Evolutionary conservation across 2,329 filamentous ascomycete genomes (phyloP).

Genomic region (Colletotrichum endophyticum): DNA sequence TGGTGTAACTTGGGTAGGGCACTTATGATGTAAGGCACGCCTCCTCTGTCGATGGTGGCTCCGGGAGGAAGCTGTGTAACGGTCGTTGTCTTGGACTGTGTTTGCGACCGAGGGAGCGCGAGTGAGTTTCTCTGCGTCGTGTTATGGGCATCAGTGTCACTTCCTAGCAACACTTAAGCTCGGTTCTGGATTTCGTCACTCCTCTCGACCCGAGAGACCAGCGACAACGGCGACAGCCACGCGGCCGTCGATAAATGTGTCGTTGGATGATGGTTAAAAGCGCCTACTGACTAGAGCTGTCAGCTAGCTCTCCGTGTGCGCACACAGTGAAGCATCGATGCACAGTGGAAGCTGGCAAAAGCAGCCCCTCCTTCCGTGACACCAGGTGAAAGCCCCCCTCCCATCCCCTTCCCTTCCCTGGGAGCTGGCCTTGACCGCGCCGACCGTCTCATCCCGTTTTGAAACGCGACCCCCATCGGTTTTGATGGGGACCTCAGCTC

Average conservation of each 20-base stretch:
- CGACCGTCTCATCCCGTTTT: slow-evolving; percentile 18
- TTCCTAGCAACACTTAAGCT: neutral
- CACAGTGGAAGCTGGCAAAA: neutral
- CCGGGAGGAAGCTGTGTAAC: neutral
- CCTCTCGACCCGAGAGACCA: neutral
- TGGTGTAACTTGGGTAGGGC: neutral
- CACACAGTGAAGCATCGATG: neutral
- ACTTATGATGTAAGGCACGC: neutral
- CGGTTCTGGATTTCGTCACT: neutral
- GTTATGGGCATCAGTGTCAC: neutral
- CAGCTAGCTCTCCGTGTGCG: neutral
- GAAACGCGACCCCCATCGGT: slow-evolving; percentile 14
- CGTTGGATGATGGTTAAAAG: neutral
- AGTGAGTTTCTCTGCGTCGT: neutral
- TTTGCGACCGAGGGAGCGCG: neutral
- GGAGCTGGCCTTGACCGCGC: slow-evolving; percentile 13
- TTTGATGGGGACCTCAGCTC: neutral
- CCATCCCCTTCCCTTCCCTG: neutral
- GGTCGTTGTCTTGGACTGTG: neutral
- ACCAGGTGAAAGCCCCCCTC: neutral
- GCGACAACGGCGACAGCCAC: neutral
- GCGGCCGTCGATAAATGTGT: neutral
- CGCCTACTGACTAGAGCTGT: neutral
- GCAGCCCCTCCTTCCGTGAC: neutral
- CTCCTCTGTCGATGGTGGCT: neutral